Evolutionary conservation across 164 flowering plant species (phyloP).

Genomic region (Kalanchoe fedtschenkoi): DNA sequence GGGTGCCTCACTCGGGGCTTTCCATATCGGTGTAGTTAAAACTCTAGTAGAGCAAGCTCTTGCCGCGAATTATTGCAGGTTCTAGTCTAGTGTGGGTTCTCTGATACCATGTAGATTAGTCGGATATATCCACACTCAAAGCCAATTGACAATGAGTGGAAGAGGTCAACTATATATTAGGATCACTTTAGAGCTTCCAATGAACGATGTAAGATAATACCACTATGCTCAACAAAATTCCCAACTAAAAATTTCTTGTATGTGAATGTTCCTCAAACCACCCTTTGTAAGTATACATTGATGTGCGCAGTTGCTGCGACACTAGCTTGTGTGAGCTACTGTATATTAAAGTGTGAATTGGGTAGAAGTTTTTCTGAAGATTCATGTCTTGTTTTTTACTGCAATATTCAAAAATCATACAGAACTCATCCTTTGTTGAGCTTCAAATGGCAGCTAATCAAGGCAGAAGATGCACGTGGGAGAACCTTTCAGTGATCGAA

Average conservation of each 20-base stretch:
- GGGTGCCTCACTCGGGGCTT: constrained; percentile 93
- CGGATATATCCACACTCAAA: too few relatives aligned
- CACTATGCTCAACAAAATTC: too few relatives aligned
- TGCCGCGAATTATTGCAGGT: constrained; percentile 90
- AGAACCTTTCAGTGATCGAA: constrained; percentile 91
- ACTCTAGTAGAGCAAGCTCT: constrained; percentile 83
- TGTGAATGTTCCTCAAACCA: background rate
- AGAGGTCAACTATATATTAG: too few relatives aligned
- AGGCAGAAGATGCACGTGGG: constrained; percentile 98
- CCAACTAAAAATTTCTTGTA: background rate
- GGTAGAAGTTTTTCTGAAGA: constrained; percentile 2
- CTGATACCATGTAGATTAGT: too few relatives aligned
- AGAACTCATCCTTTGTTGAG: constrained; percentile 71
- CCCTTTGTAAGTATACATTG: background rate
- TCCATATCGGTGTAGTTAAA: constrained; percentile 87
- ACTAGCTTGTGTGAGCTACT: too few relatives aligned
- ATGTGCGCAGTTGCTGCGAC: background rate
- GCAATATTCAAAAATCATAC: constrained; percentile 86
- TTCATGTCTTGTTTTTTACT: background rate
- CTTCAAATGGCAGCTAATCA: constrained; percentile 90
- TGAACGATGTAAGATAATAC: too few relatives aligned
- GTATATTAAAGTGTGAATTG: background rate
- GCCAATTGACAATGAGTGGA: too few relatives aligned
- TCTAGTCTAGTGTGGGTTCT: constrained; percentile 97
- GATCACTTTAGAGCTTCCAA: too few relatives aligned